Percentiles rank a stretch among this genome's conserved stretches.
Evolutionary conservation across 768 basidiomycete genomes (phyloP).

Genomic region (Boletellus emodensis): DNA sequence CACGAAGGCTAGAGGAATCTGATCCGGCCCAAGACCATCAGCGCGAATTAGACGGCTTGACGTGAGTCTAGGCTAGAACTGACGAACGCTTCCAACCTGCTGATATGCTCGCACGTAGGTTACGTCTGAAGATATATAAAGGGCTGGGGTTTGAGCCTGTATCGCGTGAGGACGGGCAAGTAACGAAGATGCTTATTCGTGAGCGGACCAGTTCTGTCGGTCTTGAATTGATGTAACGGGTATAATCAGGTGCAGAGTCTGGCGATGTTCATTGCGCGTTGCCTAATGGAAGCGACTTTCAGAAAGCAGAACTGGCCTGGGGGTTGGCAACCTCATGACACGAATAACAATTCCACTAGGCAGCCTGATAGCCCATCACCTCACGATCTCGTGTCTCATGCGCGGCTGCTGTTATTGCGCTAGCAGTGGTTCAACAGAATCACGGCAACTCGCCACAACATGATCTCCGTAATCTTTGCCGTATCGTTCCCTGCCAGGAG

Average conservation of each 20-base stretch:
- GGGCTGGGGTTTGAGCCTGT: slow-evolving; percentile 70
- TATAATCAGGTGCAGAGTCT: slow-evolving; percentile 40
- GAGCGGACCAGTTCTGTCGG: slow-evolving; percentile 29
- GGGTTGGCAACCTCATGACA: slow-evolving; percentile 32
- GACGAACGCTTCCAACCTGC: neutral
- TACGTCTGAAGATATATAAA: slow-evolving; percentile 66
- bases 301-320: slow-evolving; percentile 35
- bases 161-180: slow-evolving; percentile 46
- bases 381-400: no score
- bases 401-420: no score
- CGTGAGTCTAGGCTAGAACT: slow-evolving; percentile 35
- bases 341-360: no score
- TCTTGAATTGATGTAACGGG: neutral
- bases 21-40: slow-evolving; percentile 74
- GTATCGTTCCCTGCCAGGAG: no score
- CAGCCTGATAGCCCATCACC: no score
- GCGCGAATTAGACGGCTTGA: slow-evolving; percentile 61
- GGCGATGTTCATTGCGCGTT: slow-evolving; percentile 37
- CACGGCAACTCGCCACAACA: no score
- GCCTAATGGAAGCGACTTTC: slow-evolving; percentile 26
- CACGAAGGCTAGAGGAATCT: slow-evolving; percentile 54
- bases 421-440: no score
- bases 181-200: slow-evolving; percentile 68
- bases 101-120: slow-evolving; percentile 34
- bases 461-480: no score